A percentile compares a stretch with the other conserved stretches of the same genome.
phyloP scores from a whole-genome alignment of 495 filamentous ascomycete species.

The Penicillium soppii region DNA sequence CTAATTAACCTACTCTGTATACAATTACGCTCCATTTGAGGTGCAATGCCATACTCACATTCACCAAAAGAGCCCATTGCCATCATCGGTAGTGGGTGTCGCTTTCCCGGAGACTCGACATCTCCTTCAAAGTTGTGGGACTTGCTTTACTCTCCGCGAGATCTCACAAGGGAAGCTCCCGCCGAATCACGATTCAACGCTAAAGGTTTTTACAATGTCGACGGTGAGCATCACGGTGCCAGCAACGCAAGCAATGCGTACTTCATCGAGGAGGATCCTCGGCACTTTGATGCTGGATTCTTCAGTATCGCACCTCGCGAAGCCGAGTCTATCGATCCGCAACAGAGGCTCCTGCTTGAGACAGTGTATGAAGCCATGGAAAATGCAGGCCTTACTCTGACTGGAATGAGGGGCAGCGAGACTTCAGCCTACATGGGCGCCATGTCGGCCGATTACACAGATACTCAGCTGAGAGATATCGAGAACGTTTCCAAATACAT shows the following conservation, averaged over 20 bases:
- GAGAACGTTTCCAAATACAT: conserved; percentile 33
- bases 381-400: conserved; percentile 35
- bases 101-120: neutral
- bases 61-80: neutral
- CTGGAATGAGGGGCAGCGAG: conserved; percentile 36
- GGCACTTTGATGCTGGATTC: neutral
- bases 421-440: conserved; percentile 40
- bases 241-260: too few species aligned
- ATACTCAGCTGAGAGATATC: conserved; percentile 30
- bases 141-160: neutral
- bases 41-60: too few species aligned
- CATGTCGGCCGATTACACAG: conserved; percentile 40
- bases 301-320: neutral
- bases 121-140: neutral
- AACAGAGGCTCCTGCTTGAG: conserved; percentile 38
- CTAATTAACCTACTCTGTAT: too few species aligned
- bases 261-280: neutral
- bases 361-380: conserved; percentile 38
- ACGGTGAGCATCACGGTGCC: too few species aligned
- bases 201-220: too few species aligned
- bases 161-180: neutral
- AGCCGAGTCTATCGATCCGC: neutral
- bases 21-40: too few species aligned
- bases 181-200: neutral
- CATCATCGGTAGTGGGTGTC: neutral